phyloP scores from a whole-genome alignment of 1,284 basidiomycete genomes.

The Apiotrichum gracile region DNA sequence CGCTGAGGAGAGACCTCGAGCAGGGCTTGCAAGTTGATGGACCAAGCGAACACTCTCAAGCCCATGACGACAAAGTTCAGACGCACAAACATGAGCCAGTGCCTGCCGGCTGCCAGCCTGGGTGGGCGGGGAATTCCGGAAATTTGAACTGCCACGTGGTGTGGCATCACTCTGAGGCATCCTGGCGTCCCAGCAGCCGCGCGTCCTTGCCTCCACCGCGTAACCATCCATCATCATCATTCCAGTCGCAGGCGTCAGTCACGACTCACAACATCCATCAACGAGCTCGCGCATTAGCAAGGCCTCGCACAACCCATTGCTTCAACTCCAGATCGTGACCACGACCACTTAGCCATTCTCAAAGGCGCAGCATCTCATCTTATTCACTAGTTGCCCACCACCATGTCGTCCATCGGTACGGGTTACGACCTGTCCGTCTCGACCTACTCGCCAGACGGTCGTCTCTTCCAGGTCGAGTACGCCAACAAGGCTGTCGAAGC shows the following conservation, averaged over 20 bases:
- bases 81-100: background rate
- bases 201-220: background rate
- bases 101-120: background rate
- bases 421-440: slow-evolving; percentile 98
- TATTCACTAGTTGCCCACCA: background rate
- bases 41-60: too few species aligned
- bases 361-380: background rate
- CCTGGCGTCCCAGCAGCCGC: background rate
- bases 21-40: too few species aligned
- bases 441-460: slow-evolving; percentile 96
- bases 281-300: too few species aligned
- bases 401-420: slow-evolving; percentile 94
- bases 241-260: background rate
- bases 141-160: background rate
- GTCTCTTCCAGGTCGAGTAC: slow-evolving; percentile 99
- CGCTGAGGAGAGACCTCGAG: too few species aligned
- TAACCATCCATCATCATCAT: background rate
- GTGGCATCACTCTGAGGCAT: too few species aligned
- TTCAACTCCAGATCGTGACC: too few species aligned
- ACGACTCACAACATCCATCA: background rate
- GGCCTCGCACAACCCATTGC: too few species aligned
- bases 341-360: too few species aligned
- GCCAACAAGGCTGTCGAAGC: slow-evolving; percentile 98
- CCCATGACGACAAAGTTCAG: background rate
- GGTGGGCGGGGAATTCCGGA: background rate